phyloP scores from a whole-genome alignment of 2,329 filamentous ascomycete genomes.

The Diaporthe longicolla region DNA sequence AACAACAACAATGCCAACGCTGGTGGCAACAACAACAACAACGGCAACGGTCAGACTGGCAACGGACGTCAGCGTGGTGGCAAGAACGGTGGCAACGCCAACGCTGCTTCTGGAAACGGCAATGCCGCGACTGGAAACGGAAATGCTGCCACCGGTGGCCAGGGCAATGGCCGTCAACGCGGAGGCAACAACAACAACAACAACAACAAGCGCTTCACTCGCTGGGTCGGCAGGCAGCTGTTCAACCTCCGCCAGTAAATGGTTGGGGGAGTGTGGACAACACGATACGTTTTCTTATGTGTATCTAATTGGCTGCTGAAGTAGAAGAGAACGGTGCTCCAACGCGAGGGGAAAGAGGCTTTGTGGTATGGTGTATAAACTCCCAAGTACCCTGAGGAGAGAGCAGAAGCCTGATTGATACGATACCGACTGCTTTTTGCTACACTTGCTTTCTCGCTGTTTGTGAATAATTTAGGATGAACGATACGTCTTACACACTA shows the following conservation, averaged over 20 bases:
- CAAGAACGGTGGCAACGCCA: constrained; percentile 9
- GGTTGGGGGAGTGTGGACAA: too few relatives aligned
- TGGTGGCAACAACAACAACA: constrained; percentile 11
- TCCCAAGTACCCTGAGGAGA: neutral
- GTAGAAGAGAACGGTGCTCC: neutral
- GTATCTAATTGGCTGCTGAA: constrained; percentile 24
- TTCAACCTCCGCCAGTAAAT: constrained; percentile 10
- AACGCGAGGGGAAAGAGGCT: neutral
- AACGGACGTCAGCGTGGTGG: neutral
- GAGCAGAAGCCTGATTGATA: constrained; percentile 26
- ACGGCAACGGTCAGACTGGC: neutral
- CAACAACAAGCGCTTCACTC: constrained; percentile 19
- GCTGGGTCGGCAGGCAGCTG: constrained; percentile 18
- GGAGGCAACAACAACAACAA: constrained; percentile 30
- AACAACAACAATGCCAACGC: neutral
- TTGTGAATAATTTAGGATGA: constrained; percentile 32
- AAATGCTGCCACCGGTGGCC: constrained; percentile 4
- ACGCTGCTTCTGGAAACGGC: constrained; percentile 3
- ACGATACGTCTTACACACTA: neutral
- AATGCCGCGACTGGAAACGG: constrained; percentile 6
- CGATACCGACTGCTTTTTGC: constrained; percentile 23
- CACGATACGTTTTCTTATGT: constrained; percentile 26
- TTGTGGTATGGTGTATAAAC: neutral
- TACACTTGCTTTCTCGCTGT: neutral
- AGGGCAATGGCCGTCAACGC: constrained; percentile 18